A percentile compares a stretch with the other conserved stretches of the same genome.
Conservation (phyloP, 2,329 filamentous ascomycete species). For the Trichophyton rubrum region DNA sequence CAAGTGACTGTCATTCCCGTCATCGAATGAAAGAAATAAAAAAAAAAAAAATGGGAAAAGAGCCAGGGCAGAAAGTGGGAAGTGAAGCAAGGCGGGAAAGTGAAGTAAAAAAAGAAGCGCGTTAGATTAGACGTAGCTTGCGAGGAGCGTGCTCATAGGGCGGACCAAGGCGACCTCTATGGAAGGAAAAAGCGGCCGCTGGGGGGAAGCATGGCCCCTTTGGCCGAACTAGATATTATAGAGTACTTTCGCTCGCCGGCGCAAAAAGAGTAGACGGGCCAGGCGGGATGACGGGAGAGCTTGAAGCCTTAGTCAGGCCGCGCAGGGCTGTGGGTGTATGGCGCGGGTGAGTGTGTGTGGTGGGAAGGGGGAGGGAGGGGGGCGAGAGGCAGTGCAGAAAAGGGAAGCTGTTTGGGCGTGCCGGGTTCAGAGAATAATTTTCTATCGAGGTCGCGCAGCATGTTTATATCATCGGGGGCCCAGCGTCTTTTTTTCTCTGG, state of each 20-base stretch:
- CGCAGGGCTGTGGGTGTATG: not conserved
- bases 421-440: constrained; percentile 5
- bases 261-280: not conserved
- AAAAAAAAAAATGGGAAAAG: not conserved
- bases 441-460: constrained; percentile 33
- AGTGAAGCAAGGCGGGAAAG: not conserved
- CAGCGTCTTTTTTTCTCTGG: constrained; percentile 24
- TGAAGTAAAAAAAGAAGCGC: not conserved
- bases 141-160: not conserved
- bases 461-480: constrained; percentile 36
- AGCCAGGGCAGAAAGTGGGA: not conserved
- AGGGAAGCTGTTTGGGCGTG: not conserved
- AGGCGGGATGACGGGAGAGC: not conserved
- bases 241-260: not conserved
- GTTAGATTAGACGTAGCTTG: not conserved
- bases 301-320: not conserved
- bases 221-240: not conserved
- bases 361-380: not conserved
- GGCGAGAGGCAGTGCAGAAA: not conserved
- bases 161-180: not conserved
- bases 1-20: not conserved
- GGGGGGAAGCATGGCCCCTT: not conserved
- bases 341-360: not conserved
- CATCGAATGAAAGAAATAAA: not conserved
- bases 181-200: not conserved